These are phyloP conservation scores for Agroathelia rolfsii DNA, from an alignment of 1,284 basidiomycete species.

Conservation along the genomic window DNA sequence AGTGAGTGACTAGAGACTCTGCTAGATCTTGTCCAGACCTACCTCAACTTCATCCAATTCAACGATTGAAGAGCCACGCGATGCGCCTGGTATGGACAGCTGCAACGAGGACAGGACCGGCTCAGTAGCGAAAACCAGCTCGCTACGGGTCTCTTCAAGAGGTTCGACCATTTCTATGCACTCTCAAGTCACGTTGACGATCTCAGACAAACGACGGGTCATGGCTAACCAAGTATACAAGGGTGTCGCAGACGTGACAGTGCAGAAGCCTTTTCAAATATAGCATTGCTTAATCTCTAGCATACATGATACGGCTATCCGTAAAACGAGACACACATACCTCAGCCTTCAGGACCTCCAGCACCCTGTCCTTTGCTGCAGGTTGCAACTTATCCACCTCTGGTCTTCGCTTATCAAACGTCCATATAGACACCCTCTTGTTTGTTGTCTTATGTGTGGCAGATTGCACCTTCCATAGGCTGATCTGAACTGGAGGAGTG, in stretches of 20 bases:
- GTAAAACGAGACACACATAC: conserved; percentile 30
- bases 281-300: conserved; percentile 9
- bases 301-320: conserved; percentile 3
- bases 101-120: conserved; percentile 72
- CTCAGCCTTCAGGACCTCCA: conserved; percentile 85
- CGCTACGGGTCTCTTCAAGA: conserved; percentile 85
- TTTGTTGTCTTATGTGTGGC: conserved; percentile 81
- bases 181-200: background rate
- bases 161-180: conserved; percentile 94
- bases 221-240: conserved; percentile 74
- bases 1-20: conserved; percentile 7
- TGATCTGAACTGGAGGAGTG: conserved; percentile 57
- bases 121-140: conserved; percentile 91
- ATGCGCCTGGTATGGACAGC: conserved; percentile 59
- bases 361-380: conserved; percentile 55
- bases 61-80: conserved; percentile 44
- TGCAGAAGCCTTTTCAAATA: conserved; percentile 60
- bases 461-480: conserved; percentile 78
- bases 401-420: conserved; percentile 70
- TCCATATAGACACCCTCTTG: conserved; percentile 86
- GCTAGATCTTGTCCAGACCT: conserved; percentile 15
- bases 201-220: background rate
- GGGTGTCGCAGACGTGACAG: conserved; percentile 86
- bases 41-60: conserved; percentile 90
- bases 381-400: conserved; percentile 65